These are phyloP conservation scores for Psidium friedrichsthalianum DNA, from an alignment of 345 rosid genomes.

Conservation along the genomic window DNA sequence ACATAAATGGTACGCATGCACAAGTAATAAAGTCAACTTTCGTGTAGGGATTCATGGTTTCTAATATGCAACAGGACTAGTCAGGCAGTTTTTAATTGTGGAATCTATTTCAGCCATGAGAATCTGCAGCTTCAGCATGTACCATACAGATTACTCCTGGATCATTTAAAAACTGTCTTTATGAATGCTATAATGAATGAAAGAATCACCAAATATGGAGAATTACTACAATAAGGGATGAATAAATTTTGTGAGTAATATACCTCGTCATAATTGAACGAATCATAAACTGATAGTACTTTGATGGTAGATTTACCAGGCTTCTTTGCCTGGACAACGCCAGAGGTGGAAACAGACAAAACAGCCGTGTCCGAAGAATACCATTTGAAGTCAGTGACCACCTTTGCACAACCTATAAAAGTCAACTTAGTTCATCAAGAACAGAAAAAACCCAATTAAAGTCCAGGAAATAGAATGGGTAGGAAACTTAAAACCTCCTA, in stretches of 20 bases:
- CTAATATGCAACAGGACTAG: neutral
- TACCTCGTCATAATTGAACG: conserved; percentile 88
- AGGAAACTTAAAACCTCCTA: conserved; percentile 51
- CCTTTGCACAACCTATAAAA: conserved; percentile 66
- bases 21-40: neutral
- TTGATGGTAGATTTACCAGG: conserved; percentile 76
- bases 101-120: neutral
- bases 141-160: neutral
- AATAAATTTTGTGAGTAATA: neutral
- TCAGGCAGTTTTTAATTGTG: neutral
- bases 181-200: neutral
- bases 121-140: neutral
- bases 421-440: neutral
- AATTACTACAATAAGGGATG: neutral
- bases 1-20: neutral
- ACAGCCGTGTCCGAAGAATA: conserved; percentile 60
- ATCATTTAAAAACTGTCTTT: neutral
- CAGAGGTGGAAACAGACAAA: conserved; percentile 62
- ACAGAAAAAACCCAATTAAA: neutral
- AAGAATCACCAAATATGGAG: neutral
- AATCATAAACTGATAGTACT: conserved; percentile 69
- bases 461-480: neutral
- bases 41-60: neutral
- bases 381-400: conserved; percentile 80
- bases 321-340: conserved; percentile 76